Base-by-base conservation (phyloP, 352 stramenopile genomes). In the Pythium folliculosum region DNA sequence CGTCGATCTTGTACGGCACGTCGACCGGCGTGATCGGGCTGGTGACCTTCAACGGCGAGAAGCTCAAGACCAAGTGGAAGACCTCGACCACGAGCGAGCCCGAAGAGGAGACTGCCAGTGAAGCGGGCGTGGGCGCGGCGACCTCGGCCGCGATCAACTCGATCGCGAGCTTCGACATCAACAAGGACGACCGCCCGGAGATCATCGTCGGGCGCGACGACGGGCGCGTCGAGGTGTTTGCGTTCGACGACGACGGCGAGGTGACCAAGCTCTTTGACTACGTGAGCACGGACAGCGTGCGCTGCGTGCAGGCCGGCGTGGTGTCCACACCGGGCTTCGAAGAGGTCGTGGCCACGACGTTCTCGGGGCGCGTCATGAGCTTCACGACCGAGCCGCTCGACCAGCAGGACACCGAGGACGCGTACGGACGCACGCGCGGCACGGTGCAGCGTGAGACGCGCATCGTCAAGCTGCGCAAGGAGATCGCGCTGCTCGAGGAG, bases 321-420 rank as follows among this genome's bases (percentile, higher is more conserved):
- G 69, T 95, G 5, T 85, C 82, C 17, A 94, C 86, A 0, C 82
- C 82, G 0, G 86, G 82, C 6, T 93, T 77, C 50, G 82, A 94
- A 17, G 86, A 96, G 59, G 48, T 96, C 35, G 72, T 96, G 3
- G 77, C 82, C 12, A 86, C 78, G 4, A 95, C 88, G 7, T 96
- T 94, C 62, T 91, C 84, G 2, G 88, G 88, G 0, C 80, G 84
- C 40, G 73, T 96, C 0, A 70, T 95, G 47, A 93, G 82, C 60
- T 94, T 95, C 55, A 96, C 83, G 32, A 91, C 88, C 6, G 86
- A 95, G 60, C 85, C 86, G 7, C 77, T 95, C 16, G 86, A 94
- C 38, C 79, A 94, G 38, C 73, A 77, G 1, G 88, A 94, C 51
- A 64, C 62, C 1, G 84, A 92, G 25, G 88, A 96, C 63, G 77